Evolutionary conservation across 176 grass and related monocot genomes (phyloP).

Genomic region (Saccharum spontaneum): DNA sequence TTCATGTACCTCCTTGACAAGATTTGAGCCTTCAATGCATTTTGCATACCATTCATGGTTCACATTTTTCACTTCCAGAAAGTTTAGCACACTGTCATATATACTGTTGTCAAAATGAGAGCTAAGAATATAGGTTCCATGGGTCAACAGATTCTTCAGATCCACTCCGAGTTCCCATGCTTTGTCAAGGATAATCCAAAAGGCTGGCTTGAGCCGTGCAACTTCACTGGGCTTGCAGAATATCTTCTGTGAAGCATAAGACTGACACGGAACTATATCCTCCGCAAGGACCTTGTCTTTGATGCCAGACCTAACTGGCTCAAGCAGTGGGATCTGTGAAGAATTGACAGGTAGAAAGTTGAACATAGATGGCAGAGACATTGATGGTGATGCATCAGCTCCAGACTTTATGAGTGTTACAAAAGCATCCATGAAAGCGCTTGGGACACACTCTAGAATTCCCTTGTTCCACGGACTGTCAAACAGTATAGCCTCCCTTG

Average conservation of each 20-base stretch:
- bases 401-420: conserved; percentile 43
- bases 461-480: conserved; percentile 79
- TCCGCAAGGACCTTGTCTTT: conserved; percentile 52
- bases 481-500: conserved; percentile 56
- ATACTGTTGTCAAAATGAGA: conserved; percentile 46
- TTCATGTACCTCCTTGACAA: conserved; percentile 46
- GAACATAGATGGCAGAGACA: conserved; percentile 40
- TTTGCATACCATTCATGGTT: conserved; percentile 57
- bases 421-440: conserved; percentile 64
- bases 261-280: conserved; percentile 63
- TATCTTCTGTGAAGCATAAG: conserved; percentile 51
- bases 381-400: conserved; percentile 32
- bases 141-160: conserved; percentile 46
- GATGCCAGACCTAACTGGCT: conserved; percentile 53
- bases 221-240: conserved; percentile 61
- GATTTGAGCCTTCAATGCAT: conserved; percentile 59
- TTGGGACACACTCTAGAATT: conserved; percentile 63
- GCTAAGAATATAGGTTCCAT: conserved; percentile 62
- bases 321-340: conserved; percentile 33
- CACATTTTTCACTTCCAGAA: conserved; percentile 51
- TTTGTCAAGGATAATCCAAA: conserved; percentile 60
- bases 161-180: conserved; percentile 37
- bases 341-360: conserved; percentile 46
- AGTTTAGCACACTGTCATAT: conserved; percentile 43
- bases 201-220: conserved; percentile 40